Base-by-base conservation (phyloP, 495 filamentous ascomycete genomes). In the Tuber microsphaerosporum region DNA sequence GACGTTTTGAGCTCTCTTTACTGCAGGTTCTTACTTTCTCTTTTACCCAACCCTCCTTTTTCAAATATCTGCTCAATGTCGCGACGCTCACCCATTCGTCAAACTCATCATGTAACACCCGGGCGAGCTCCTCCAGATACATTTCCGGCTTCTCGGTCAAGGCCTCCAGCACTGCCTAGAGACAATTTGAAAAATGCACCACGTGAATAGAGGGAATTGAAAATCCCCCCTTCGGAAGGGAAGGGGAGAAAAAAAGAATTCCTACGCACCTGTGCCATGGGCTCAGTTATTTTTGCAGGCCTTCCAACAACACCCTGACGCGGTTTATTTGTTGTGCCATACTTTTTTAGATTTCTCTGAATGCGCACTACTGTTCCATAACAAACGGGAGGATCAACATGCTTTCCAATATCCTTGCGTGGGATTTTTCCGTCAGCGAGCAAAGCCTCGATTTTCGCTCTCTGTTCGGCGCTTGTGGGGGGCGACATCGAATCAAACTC, bases 331-430 rank as follows among this genome's bases (percentile, higher is more conserved):
- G 56, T 65, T 34, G 56, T 65, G 56, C 56, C 56, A 65, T 65
- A 65, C 31, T 65, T 65, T 65, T 65, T 65, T 65, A 65, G 56
- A 19, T 65, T 65, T 17, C 56, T 65, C 56, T 65, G 56, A 34
- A 65, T 65, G 56, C 56, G 56, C 56, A 65, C 56, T 34, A 65
- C 56, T 65, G 56, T 65, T 12, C 56, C 56, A 65, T 65, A 65
- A 14, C 56, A 65, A 7, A 65, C 56, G 56, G 56, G 56, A 34
- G 56, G 56, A 65, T 65, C 56, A 65, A 65, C 56, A 65, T 65
- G 56, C 16, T 65, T 65, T 65, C 56, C 56, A 65, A 65, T 65
- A 65, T 65, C 56, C 56, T 65, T 65, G 56, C 56, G 56, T 65
- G 56, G 56, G 26, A 65, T 65, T 65, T 65, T 65, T 34, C 56